Percentiles rank a stretch among this genome's conserved stretches.
phyloP scores from a whole-genome alignment of 192 early-diverging fungal species.

The Pilobolus umbonatus region DNA sequence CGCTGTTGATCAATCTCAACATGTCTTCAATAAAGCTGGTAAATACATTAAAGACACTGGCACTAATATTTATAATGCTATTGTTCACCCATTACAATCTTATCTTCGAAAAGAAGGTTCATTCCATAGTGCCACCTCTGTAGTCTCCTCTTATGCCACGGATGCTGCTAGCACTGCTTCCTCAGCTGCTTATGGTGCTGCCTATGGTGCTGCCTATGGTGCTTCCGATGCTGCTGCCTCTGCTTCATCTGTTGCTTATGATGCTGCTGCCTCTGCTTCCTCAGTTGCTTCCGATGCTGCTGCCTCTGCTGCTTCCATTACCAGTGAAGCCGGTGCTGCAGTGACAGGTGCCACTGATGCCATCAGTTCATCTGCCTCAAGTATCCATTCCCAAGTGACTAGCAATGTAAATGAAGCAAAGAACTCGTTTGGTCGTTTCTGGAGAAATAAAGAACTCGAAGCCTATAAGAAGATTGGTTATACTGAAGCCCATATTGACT shows the following conservation, averaged over 20 bases:
- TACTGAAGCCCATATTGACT: conserved; percentile 20
- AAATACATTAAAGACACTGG: conserved; percentile 10
- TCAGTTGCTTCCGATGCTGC: neutral
- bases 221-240: neutral
- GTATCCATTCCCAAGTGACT: conserved; percentile 11
- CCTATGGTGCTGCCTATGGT: neutral
- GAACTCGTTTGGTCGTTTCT: conserved; percentile 10
- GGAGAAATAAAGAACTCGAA: conserved; percentile 1
- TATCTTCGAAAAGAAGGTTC: too few species aligned
- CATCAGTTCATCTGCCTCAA: conserved; percentile 2
- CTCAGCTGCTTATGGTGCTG: conserved; percentile 5
- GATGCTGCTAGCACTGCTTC: neutral
- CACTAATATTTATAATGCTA: neutral
- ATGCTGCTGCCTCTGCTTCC: neutral
- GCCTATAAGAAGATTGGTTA: conserved; percentile 18
- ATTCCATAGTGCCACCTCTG: too few species aligned
- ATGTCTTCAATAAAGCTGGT: conserved; percentile 4
- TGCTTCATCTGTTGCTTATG: neutral
- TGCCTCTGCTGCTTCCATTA: neutral
- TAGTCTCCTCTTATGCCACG: neutral
- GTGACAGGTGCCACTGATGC: conserved; percentile 17
- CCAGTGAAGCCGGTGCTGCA: conserved; percentile 1
- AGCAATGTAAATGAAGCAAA: neutral
- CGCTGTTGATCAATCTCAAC: conserved; percentile 1
- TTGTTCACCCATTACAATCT: neutral